phyloP scores from a whole-genome alignment of 345 rosid genomes.

The Geranium rotundifolium region DNA sequence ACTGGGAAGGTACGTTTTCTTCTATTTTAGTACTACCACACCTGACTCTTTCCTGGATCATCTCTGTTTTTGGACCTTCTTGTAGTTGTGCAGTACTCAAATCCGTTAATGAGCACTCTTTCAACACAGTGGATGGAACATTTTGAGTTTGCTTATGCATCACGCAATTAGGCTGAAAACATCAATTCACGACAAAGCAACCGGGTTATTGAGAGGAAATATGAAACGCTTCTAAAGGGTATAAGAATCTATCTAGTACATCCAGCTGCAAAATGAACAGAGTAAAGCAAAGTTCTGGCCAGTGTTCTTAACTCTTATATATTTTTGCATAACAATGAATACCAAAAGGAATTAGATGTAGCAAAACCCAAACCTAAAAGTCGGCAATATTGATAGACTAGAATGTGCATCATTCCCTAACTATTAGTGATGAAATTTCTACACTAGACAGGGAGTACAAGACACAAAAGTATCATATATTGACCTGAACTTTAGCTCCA shows the following conservation, averaged over 20 bases:
- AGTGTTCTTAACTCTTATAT: no score
- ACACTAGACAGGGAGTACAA: no score
- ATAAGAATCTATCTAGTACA: not conserved
- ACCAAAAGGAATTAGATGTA: no score
- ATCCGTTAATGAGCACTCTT: constrained; percentile 27
- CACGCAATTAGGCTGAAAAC: constrained; percentile 34
- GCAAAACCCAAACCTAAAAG: no score
- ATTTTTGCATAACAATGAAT: no score
- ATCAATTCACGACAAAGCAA: constrained; percentile 6
- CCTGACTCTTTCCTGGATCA: constrained; percentile 6
- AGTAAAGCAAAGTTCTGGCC: not conserved
- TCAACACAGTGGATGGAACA: constrained; percentile 25
- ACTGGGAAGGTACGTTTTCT: constrained; percentile 14
- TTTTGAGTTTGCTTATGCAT: constrained; percentile 34
- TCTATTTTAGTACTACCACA: constrained; percentile 6
- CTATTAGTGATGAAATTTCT: no score
- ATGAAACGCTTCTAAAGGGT: not conserved
- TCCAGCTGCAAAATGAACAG: not conserved
- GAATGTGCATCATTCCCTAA: no score
- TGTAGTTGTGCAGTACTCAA: constrained; percentile 13
- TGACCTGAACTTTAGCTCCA: constrained; percentile 47
- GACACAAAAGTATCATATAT: not conserved
- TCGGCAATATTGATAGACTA: no score
- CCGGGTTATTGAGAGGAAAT: not conserved
- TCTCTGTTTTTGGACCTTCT: constrained; percentile 14